Percentiles rank a stretch among this genome's conserved stretches.
Evolutionary conservation across 257 asterid genomes (phyloP).

Genomic region (Solanum arcanum): DNA sequence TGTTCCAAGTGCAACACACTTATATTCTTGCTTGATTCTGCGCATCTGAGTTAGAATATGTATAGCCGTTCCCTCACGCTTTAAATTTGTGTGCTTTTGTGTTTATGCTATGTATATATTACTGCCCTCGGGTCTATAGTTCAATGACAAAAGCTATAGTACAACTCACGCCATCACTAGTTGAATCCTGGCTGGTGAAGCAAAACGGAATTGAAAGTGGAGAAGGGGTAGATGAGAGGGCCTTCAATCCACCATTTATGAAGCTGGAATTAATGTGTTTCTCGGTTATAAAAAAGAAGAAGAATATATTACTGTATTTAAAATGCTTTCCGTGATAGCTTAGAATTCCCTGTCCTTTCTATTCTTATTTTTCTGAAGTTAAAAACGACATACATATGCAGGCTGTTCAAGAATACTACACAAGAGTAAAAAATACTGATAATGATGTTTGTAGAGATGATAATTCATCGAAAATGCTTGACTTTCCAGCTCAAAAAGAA

Average conservation of each 20-base stretch:
- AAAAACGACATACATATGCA: slow-evolving; percentile 11
- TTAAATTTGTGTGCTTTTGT: background rate
- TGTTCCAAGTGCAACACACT: background rate
- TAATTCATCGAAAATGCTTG: background rate
- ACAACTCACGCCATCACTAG: background rate
- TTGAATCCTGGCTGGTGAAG: background rate
- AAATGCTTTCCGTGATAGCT: background rate
- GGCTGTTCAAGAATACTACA: slow-evolving; percentile 69
- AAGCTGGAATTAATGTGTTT: background rate
- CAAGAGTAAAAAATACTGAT: slow-evolving; percentile 22
- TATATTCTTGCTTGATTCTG: background rate
- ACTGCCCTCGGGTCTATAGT: background rate
- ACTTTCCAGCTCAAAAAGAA: slow-evolving; percentile 12
- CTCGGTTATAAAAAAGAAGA: background rate
- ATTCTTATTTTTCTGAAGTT: background rate
- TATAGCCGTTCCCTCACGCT: background rate
- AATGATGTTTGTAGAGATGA: background rate
- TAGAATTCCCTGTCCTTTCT: background rate
- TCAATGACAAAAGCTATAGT: background rate
- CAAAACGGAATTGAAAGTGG: background rate
- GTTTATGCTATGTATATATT: background rate
- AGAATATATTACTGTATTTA: background rate
- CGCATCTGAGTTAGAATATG: background rate
- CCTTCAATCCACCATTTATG: background rate
- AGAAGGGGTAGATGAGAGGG: background rate